Evolutionary conservation across 768 basidiomycete genomes (phyloP), one percentile per base, ranked within the genome.

Genomic region (Phanerochaete carnosa): DNA sequence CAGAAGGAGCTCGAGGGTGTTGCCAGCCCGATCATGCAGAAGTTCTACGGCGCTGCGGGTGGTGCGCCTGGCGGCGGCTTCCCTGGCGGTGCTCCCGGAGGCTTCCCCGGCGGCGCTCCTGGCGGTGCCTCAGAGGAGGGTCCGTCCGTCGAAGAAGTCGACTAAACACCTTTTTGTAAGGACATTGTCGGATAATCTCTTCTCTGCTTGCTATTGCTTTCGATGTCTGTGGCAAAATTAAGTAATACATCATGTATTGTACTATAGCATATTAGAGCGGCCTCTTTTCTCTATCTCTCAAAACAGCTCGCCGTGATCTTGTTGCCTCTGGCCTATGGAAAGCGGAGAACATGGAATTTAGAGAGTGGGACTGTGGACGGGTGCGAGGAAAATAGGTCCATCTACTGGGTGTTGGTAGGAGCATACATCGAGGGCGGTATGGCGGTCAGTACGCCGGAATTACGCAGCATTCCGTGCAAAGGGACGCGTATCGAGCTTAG

Each of bases 1-100:
- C 94, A 95, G 74, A 95, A 95, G 81, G 95, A 97, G 77, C 80
- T 98, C 54, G 95, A 97, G 79, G 76, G 70, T 19, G 71, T 95
- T 66, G 92, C 94, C 68, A 91, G 65, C 74, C 87, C 87, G 12
- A 87, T 88, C 69, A 84, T 85, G 83, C 81, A 82, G 73, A 83
- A 80, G 68, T 82, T 95, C 28, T 95, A 96, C 73, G 68, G 75
- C 35, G 71, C 78, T 33, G 78, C 74, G 54, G 87, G 86, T 57
- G 80, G 84, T 65, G 83, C 83, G 59, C 74, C 76, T 7, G 88
- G 86, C 64, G 80, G 76, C 57, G 79, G 75, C 23, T 71, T 72
- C 68, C 77, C 79, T 37, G 78, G 77, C 43, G 91, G 83, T 72
- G 84, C 84, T 50, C 86, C 88, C 33, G 90, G 89, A 55, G 86